These are phyloP conservation scores for Diplodia seriata DNA, from an alignment of 2,329 filamentous ascomycete species.

Conservation along the genomic window DNA sequence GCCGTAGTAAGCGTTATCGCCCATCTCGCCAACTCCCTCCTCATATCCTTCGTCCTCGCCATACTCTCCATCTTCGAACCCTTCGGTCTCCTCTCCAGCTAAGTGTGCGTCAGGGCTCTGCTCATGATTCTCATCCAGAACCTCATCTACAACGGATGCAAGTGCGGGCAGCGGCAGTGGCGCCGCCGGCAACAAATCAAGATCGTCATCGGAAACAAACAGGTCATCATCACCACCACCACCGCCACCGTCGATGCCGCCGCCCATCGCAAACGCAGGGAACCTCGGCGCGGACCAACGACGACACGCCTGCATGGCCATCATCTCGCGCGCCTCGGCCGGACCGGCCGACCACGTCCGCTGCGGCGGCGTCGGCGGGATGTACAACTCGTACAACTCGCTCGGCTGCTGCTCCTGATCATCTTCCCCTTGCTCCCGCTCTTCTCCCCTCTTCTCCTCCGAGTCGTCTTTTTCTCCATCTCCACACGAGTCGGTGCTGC, in stretches of 20 bases:
- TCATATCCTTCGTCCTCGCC: too few relatives aligned
- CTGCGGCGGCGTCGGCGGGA: neutral
- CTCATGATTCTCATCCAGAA: neutral
- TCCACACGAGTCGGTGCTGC: neutral
- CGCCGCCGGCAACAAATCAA: neutral
- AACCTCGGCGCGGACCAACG: neutral
- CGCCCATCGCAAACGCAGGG: neutral
- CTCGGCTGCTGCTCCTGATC: neutral
- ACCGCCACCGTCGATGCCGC: neutral
- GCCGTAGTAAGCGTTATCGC: neutral
- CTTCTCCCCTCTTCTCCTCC: neutral
- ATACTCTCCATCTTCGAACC: too few relatives aligned
- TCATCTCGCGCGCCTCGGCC: neutral
- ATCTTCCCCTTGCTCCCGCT: neutral
- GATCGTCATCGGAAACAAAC: neutral
- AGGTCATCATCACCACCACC: neutral
- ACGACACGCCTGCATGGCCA: neutral
- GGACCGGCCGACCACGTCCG: neutral
- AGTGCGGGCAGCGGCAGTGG: neutral
- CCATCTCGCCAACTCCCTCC: too few relatives aligned
- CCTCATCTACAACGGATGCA: neutral
- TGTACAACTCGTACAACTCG: neutral
- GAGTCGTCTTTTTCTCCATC: neutral
- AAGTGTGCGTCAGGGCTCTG: too few relatives aligned
- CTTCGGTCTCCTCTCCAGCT: too few relatives aligned